Conservation (phyloP, 73 alveolate species). For the Tetrahymena thermophila region DNA sequence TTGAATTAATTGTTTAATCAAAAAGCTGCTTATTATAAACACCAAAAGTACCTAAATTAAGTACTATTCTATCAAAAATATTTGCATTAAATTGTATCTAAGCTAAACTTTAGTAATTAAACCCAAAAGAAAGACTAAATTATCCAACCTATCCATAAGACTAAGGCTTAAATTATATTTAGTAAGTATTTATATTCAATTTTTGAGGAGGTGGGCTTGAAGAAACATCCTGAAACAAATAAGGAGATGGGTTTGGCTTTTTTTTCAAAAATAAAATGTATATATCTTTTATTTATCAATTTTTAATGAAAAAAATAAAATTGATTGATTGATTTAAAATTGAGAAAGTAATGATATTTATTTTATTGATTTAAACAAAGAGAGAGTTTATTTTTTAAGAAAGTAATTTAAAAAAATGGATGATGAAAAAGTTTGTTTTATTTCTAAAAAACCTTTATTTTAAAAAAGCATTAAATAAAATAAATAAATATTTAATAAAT, state of each 20-base stretch:
- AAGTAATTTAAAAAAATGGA: too few species aligned
- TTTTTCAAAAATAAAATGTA: neutral
- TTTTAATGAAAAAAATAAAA: too few species aligned
- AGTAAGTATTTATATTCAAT: neutral
- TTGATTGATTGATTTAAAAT: too few species aligned
- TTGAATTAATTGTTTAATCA: neutral
- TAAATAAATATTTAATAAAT: too few species aligned
- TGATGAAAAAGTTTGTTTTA: too few species aligned
- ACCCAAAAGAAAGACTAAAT: neutral
- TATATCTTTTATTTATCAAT: too few species aligned
- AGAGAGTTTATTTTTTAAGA: too few species aligned
- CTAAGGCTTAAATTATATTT: neutral
- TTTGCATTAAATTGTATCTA: neutral
- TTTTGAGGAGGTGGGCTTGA: neutral
- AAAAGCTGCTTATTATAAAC: neutral
- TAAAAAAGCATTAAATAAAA: too few species aligned
- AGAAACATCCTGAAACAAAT: neutral
- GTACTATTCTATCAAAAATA: neutral
- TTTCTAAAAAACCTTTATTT: too few species aligned
- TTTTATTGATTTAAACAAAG: too few species aligned
- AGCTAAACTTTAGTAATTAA: neutral
- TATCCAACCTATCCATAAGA: neutral
- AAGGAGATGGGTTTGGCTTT: neutral
- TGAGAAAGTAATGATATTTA: too few species aligned
- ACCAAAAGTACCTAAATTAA: neutral